Percentiles rank a stretch among this genome's conserved stretches.
phyloP scores from a whole-genome alignment of 768 basidiomycete species.

The Pulveroboletus sp. region DNA sequence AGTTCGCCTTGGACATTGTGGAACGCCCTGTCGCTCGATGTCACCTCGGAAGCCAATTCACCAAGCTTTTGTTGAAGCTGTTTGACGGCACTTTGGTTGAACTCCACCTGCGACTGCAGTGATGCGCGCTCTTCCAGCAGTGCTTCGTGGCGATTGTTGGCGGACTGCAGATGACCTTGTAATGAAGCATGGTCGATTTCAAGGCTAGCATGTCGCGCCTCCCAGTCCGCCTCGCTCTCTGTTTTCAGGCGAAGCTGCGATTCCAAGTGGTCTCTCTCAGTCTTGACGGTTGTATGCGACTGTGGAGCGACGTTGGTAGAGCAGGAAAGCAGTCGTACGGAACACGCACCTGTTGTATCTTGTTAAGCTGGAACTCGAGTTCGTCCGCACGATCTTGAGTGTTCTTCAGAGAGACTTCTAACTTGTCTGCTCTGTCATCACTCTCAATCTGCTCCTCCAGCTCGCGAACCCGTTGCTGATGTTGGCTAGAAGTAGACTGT shows the following conservation, averaged over 20 bases:
- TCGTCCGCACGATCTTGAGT: constrained; percentile 82
- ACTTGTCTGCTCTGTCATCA: constrained; percentile 74
- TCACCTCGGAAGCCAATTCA: constrained; percentile 52
- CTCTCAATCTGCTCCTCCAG: constrained; percentile 80
- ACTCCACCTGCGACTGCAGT: constrained; percentile 47
- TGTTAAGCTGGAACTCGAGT: constrained; percentile 78
- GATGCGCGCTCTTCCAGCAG: constrained; percentile 49
- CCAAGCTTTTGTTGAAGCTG: constrained; percentile 60
- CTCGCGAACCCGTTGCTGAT: constrained; percentile 61
- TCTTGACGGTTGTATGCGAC: constrained; percentile 56
- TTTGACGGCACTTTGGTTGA: constrained; percentile 43
- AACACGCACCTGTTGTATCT: constrained; percentile 65
- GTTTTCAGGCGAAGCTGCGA: constrained; percentile 40
- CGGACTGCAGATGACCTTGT: constrained; percentile 42
- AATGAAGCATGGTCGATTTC: constrained; percentile 38
- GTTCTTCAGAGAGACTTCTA: constrained; percentile 72
- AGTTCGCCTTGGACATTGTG: constrained; percentile 66
- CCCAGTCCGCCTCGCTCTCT: constrained; percentile 48
- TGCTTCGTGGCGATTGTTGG: constrained; percentile 45
- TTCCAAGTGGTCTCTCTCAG: constrained; percentile 58
- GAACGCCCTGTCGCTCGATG: constrained; percentile 51
- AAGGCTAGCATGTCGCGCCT: constrained; percentile 46
- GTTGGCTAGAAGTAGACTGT: constrained; percentile 51
- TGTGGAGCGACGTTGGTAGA: constrained; percentile 25
- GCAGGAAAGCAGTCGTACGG: neutral